phyloP scores from a whole-genome alignment of 257 asterid species.

The Handroanthus guayacan region DNA sequence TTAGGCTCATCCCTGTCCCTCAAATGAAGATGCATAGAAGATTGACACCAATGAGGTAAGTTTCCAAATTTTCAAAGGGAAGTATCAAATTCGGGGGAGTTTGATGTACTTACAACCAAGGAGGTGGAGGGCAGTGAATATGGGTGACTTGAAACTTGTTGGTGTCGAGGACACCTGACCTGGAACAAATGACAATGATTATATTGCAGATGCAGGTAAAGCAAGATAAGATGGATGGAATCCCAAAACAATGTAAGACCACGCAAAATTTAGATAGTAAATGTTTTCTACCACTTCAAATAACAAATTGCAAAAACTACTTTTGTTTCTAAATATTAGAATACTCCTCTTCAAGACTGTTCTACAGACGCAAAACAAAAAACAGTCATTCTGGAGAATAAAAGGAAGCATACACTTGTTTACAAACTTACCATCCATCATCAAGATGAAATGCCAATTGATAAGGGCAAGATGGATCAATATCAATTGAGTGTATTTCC shows the following conservation, averaged over 20 bases:
- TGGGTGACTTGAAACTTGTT: slow-evolving; percentile 83
- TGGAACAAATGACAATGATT: slow-evolving; percentile 35
- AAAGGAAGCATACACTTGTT: slow-evolving; percentile 31
- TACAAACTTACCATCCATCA: slow-evolving; percentile 86
- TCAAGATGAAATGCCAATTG: slow-evolving; percentile 98
- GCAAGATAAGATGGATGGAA: slow-evolving; percentile 22
- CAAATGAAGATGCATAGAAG: slow-evolving; percentile 42
- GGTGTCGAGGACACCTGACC: slow-evolving; percentile 94
- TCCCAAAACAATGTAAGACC: slow-evolving; percentile 1
- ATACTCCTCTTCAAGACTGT: slow-evolving; percentile 16
- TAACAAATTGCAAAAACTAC: slow-evolving; percentile 9
- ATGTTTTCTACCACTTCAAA: not conserved
- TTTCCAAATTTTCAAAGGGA: not conserved
- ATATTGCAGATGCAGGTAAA: slow-evolving; percentile 1
- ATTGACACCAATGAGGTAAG: slow-evolving; percentile 30
- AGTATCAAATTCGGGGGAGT: slow-evolving; percentile 15
- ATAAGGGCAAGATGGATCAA: slow-evolving; percentile 85
- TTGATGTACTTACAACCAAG: slow-evolving; percentile 78
- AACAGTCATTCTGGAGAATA: slow-evolving; percentile 17
- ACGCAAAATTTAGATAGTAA: not conserved
- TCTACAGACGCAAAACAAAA: slow-evolving; percentile 4
- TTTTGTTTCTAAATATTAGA: not conserved
- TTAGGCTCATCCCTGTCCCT: slow-evolving; percentile 63
- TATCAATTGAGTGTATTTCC: slow-evolving; percentile 86
- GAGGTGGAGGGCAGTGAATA: slow-evolving; percentile 95